Evolutionary conservation across 2,329 filamentous ascomycete genomes (phyloP).

Genomic region (Alternaria rosae): DNA sequence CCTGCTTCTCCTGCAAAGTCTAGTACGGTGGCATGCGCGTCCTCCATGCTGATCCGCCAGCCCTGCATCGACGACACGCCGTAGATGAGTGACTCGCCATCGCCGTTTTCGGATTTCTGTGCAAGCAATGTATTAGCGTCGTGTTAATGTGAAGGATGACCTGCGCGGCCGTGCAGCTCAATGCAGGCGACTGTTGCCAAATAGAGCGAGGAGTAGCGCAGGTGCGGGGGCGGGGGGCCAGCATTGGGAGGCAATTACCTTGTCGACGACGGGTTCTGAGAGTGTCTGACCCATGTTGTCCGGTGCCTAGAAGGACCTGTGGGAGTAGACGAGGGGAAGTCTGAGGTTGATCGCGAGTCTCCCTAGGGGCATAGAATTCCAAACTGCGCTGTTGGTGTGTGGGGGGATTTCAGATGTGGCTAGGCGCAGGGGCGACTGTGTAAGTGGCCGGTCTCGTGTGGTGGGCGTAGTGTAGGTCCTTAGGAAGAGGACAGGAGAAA

Average conservation of each 20-base stretch:
- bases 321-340: slow-evolving; percentile 29
- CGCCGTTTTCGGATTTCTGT: slow-evolving; percentile 85
- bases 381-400: slow-evolving; percentile 34
- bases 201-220: slow-evolving; percentile 16
- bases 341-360: slow-evolving; percentile 29
- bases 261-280: slow-evolving; percentile 98
- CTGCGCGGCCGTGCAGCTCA: slow-evolving; percentile 4
- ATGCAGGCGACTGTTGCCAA: slow-evolving; percentile 21
- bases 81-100: slow-evolving; percentile 91
- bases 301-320: slow-evolving; percentile 40
- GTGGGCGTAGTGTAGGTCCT: neutral
- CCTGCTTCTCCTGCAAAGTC: slow-evolving; percentile 70
- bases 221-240: slow-evolving; percentile 42
- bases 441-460: slow-evolving; percentile 5
- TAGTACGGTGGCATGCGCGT: slow-evolving; percentile 88
- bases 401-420: slow-evolving; percentile 28
- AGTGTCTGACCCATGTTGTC: slow-evolving; percentile 93
- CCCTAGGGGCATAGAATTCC: slow-evolving; percentile 46
- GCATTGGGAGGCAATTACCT: slow-evolving; percentile 69
- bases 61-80: slow-evolving; percentile 99
- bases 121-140: slow-evolving; percentile 11
- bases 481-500: slow-evolving; percentile 1
- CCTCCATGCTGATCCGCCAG: slow-evolving; percentile 99
- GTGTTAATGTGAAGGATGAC: too few species aligned
- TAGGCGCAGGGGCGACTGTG: slow-evolving; percentile 9